Base-by-base conservation (phyloP, 164 flowering plant species). In the Magnolia changhungtana region DNA sequence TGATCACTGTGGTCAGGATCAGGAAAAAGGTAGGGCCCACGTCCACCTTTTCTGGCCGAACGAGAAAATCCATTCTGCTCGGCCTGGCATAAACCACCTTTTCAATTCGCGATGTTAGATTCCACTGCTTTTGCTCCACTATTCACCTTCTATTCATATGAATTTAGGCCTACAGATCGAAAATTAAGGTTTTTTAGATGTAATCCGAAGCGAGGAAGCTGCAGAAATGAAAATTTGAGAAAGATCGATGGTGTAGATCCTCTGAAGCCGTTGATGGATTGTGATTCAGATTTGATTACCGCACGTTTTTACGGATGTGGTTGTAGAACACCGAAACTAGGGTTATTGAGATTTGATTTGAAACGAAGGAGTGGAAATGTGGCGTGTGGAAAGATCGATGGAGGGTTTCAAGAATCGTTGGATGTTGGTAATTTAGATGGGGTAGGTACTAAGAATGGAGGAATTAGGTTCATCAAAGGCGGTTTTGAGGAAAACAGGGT, bases 21-120 rank as follows among this genome's bases (percentile, higher is more conserved):
- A 9, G 14, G 13, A 8, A 16, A 11, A 11, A 55, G 61, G 61
- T 55, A 4, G 61, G 18, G 13, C 13, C 61, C 61, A 13, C 61
- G 18, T 55, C 18, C 61, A 16, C 61, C 18, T 13, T 11, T 11
- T 16, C 61, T 55, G 61, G 61, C 61, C 16, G 61, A 55, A 16
- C 61, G 18, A 37, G 45, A 37, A 37, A 37, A 37, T 37, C 45
- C 45, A 37, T 37, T 37, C 45, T 37, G 45, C 45, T 37, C 45
- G 45, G 7, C 45, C 45, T 37, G 7, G 45, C 45, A 37, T 37
- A 37, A 37, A 37, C 29, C 2, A 37, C 45, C 11, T 29, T 18
- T 29, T 27, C 20, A 37, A 45, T 18, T 52, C 49, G 71, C 76
- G 19, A 87, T 88, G 91, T 80, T 78, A 52, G 85, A 83, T 69